Evolutionary conservation across 1,284 basidiomycete species (phyloP), one percentile per base, ranked within the genome.

Genomic region (Tilletia setariae): DNA sequence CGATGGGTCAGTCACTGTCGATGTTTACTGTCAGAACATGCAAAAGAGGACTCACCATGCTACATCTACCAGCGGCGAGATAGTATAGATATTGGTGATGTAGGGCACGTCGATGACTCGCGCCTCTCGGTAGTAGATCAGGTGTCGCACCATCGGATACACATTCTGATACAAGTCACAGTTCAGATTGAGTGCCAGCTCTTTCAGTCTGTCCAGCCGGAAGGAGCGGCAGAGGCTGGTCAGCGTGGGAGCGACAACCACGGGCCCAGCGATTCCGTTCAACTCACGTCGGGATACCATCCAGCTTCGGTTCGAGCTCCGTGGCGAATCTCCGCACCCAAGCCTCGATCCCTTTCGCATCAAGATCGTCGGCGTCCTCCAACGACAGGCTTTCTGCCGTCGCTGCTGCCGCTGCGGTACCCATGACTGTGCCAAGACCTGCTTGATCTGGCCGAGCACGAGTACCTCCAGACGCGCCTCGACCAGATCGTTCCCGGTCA

Each of bases 81-180:
- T 70, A 90, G 86, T 21, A 88, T 96, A 95, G 0, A 93, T 87
- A 0, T 90, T 94, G 77, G 92, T 91, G 42, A 97, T 84, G 46
- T 89, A 88, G 21, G 98, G 88, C 8, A 90, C 87, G 75, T 97
- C 93, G 61, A 96, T 89, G 16, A 98, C 86, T 71, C 93, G 91
- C 0, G 93, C 95, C 77, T 92, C 87, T 68, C 91, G 87, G 83
- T 93, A 93, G 72, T 93, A 90, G 25, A 97, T 91, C 43, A 98
- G 86, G 87, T 93, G 93, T 13, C 92, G 87, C 0, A 93, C 92
- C 61, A 91, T 89, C 0, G 93, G 92, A 77, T 91, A 92, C 0
- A 95, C 87, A 74, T 95, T 91, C 0, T 88, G 86, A 72, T 94
- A 90, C 2, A 95, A 85, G 77, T 95, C 89, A 89, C 91, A 93